phyloP scores from a whole-genome alignment of 2,329 filamentous ascomycete genomes.

The Cladophialophora yegresii region DNA sequence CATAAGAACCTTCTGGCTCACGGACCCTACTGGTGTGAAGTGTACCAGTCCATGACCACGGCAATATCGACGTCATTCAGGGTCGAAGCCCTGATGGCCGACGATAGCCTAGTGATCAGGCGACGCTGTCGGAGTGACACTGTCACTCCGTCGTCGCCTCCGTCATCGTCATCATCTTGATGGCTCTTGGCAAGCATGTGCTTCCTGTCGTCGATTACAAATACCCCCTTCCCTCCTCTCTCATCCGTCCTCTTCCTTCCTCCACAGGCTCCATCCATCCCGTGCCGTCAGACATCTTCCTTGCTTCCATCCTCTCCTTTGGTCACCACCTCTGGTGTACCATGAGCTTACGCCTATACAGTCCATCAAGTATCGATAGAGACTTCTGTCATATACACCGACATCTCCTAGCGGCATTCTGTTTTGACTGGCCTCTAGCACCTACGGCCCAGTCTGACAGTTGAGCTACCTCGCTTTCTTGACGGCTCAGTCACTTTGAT shows the following conservation, averaged over 20 bases:
- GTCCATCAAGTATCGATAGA: not conserved
- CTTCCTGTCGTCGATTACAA: not conserved
- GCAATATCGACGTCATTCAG: not conserved
- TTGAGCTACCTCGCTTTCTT: not conserved
- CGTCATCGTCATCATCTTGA: not conserved
- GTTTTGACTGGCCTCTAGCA: not conserved
- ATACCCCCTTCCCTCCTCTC: not conserved
- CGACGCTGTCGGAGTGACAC: not conserved
- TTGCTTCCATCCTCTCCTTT: not conserved
- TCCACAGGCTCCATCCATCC: not conserved
- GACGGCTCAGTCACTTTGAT: not conserved
- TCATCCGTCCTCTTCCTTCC: not conserved
- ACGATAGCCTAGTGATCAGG: not conserved
- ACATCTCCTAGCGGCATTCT: not conserved
- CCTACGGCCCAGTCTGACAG: not conserved
- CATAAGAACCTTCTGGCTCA: not conserved
- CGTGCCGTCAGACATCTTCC: not conserved
- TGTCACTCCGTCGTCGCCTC: not conserved
- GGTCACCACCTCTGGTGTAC: not conserved
- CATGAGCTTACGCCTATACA: slow-evolving; percentile 1
- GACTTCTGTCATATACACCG: not conserved
- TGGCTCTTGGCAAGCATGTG: slow-evolving; percentile 3
- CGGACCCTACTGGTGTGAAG: too few relatives aligned
- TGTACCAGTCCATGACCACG: too few relatives aligned
- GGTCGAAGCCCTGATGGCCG: too few relatives aligned